phyloP scores from a whole-genome alignment of 2,329 filamentous ascomycete genomes.

The Pseudopyricularia javanii region DNA sequence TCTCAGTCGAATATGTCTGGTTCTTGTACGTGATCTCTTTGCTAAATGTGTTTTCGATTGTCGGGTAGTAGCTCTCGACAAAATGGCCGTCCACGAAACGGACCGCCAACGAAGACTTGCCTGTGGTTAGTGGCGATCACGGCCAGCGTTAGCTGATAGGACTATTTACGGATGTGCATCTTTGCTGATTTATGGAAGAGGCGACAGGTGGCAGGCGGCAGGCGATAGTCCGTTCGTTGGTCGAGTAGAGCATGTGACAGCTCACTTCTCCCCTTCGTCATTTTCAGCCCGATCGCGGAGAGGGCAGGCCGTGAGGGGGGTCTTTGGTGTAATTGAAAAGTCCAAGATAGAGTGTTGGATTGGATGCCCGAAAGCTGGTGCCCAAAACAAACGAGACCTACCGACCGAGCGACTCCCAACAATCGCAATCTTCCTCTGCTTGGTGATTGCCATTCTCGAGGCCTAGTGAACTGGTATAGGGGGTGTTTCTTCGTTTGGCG shows the following conservation, averaged over 20 bases:
- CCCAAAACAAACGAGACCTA: conserved; percentile 16
- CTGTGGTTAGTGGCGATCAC: conserved; percentile 31
- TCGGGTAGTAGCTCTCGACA: conserved; percentile 97
- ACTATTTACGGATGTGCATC: too few species aligned
- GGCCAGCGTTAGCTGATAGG: too few species aligned
- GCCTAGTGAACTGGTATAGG: neutral
- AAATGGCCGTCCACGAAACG: conserved; percentile 97
- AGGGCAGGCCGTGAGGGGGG: too few species aligned
- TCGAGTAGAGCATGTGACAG: neutral
- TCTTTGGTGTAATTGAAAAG: too few species aligned
- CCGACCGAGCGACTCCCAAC: conserved; percentile 84
- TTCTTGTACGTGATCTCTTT: conserved; percentile 88
- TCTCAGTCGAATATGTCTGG: conserved; percentile 90
- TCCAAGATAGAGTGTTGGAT: neutral
- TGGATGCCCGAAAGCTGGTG: neutral
- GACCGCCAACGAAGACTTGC: conserved; percentile 94
- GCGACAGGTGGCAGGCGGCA: too few species aligned
- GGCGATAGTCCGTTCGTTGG: too few species aligned
- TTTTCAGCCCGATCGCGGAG: neutral
- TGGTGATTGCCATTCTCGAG: conserved; percentile 29
- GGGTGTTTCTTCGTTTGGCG: neutral
- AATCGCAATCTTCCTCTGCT: conserved; percentile 91
- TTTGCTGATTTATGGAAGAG: too few species aligned
- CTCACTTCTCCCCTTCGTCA: neutral
- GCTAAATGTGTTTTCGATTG: conserved; percentile 97